Percentiles rank a stretch among this genome's conserved stretches.
Conservation (phyloP, 2,329 filamentous ascomycete species). For the Clarireedia paspali region DNA sequence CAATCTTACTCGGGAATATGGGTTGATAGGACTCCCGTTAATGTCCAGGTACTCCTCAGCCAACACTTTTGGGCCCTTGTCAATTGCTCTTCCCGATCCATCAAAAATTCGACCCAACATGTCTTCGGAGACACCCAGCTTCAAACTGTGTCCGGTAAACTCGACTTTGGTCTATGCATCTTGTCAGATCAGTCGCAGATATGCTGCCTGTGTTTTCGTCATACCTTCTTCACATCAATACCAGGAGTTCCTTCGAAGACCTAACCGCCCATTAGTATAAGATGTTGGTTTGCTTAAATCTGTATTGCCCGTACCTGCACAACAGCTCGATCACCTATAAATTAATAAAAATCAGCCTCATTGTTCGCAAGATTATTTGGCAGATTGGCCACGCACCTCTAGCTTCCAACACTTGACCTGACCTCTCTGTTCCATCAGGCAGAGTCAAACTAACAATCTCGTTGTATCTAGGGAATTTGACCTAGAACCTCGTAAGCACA, state of each 20-base stretch:
- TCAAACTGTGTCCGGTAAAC: conserved; percentile 93
- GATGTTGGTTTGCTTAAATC: neutral
- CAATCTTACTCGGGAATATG: conserved; percentile 78
- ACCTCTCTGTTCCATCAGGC: conserved; percentile 87
- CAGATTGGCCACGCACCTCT: conserved; percentile 55
- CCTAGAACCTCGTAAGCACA: conserved; percentile 43
- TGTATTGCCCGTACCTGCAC: conserved; percentile 63
- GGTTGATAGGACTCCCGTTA: conserved; percentile 98
- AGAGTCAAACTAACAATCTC: conserved; percentile 96
- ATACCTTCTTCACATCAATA: conserved; percentile 96
- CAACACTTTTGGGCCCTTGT: conserved; percentile 97
- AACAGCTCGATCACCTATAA: conserved; percentile 77
- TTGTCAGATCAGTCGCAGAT: conserved; percentile 10
- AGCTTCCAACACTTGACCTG: conserved; percentile 94
- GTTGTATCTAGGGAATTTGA: conserved; percentile 97
- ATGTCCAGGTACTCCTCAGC: conserved; percentile 98
- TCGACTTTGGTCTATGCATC: conserved; percentile 78
- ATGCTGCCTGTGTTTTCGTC: conserved; percentile 11
- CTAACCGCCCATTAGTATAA: conserved; percentile 39
- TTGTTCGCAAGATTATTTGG: conserved; percentile 4
- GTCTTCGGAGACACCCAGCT: conserved; percentile 98
- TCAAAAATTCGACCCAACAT: conserved; percentile 99
- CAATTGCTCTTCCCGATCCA: conserved; percentile 93
- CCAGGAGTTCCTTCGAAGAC: conserved; percentile 96
- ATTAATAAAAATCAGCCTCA: conserved; percentile 13